Percentiles rank a stretch among this genome's conserved stretches.
Conservation (phyloP, 1,284 basidiomycete species). For the Malassezia slooffiae region DNA sequence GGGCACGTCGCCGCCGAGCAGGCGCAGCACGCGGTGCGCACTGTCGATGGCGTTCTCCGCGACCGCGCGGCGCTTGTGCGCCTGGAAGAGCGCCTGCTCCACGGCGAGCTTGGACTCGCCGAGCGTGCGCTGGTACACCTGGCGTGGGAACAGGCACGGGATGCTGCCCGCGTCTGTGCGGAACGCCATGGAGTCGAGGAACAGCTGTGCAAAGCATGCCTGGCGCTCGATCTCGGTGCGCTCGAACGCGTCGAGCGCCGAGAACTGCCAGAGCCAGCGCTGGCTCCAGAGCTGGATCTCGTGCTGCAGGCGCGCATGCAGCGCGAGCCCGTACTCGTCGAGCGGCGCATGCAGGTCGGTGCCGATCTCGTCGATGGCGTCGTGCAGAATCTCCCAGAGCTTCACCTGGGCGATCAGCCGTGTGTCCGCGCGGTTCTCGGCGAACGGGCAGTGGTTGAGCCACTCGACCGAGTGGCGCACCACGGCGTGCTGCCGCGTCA, state of each 20-base stretch:
- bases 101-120: not conserved
- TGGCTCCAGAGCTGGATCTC: not conserved
- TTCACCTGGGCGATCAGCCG: slow-evolving; percentile 11
- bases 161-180: not conserved
- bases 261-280: not conserved
- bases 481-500: slow-evolving; percentile 14
- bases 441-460: slow-evolving; percentile 2
- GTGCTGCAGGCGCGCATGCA: not conserved
- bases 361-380: slow-evolving; percentile 13
- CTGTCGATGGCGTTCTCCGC: not conserved
- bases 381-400: slow-evolving; percentile 14
- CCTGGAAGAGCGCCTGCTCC: not conserved
- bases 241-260: not conserved
- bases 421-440: slow-evolving; percentile 1
- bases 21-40: not conserved
- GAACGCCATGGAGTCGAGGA: slow-evolving; percentile 7
- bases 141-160: not conserved
- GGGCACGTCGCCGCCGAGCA: not conserved
- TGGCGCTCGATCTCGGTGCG: not conserved
- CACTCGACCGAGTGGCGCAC: slow-evolving; percentile 6
- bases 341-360: slow-evolving; percentile 5
- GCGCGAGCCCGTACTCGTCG: not conserved
- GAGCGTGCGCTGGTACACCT: not conserved
- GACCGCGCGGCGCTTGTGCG: not conserved
- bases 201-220: not conserved